Base-by-base conservation (phyloP, 2,329 filamentous ascomycete species). In the Chaetomium globosum region DNA sequence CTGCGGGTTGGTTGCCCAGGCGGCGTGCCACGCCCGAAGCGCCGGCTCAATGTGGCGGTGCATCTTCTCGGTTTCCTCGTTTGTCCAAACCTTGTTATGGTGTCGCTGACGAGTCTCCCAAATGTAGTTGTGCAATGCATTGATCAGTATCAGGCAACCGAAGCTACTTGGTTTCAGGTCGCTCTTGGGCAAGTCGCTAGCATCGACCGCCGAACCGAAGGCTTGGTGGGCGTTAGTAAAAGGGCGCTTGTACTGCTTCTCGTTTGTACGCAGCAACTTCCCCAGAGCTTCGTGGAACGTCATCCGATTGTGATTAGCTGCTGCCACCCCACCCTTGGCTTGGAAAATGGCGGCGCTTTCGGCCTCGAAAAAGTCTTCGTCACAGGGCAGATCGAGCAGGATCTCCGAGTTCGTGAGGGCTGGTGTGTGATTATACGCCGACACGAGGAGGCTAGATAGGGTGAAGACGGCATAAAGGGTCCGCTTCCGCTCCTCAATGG, bases 41-140 rank as follows among this genome's bases (percentile, higher is more conserved):
- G 94, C 94, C 12, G 94, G 94, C 76, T 97, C 93, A 65, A 98
- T 96, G 73, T 97, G 93, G 1, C 90, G 87, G 75, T 97, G 93
- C 93, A 98, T 96, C 69, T 93, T 92, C 71, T 98, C 93, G 0
- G 92, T 96, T 77, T 98, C 94, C 69, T 94, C 89, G 39, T 89
- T 87, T 1, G 93, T 96, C 94, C 94, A 97, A 57, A 92, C 83
- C 68, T 92, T 89, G 71, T 91, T 93, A 71, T 93, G 89, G 71
- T 97, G 93, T 60, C 93, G 84, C 77, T 97, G 93, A 28, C 94
- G 85, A 0, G 93, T 97, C 78, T 98, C 94, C 95, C 95, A 98
- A 53, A 98, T 97, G 77, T 97, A 97, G 72, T 97, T 97, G 79
- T 98, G 95, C 28, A 98, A 82, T 3, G 95, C 93, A 74, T 97